Evolutionary conservation across 192 early-diverging fungal species (phyloP), one percentile per base, ranked within the genome.

Genomic region (Coemansia sp.): DNA sequence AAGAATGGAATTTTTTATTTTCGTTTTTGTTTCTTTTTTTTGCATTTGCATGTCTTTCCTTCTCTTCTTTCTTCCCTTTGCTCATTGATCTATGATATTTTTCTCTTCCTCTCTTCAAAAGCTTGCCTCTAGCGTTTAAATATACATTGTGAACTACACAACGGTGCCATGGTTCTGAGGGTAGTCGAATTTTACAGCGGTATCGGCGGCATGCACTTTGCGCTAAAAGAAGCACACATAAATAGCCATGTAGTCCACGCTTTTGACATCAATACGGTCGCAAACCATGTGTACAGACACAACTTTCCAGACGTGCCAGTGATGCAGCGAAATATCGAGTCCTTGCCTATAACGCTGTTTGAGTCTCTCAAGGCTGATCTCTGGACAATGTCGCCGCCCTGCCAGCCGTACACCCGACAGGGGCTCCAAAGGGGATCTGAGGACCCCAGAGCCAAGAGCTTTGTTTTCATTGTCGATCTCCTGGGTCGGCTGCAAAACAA

Each of bases 221-320:
- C 91, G 48, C 87, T 94, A 46, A 77, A 86, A 43, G 69, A 77
- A 26, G 89, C 94, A 7, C 74, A 78, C 10, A 84, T 87, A 54
- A 65, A 78, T 41, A 80, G 85, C 26, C 60, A 87, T 19, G 89
- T 99, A 47, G 71, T 92, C 1, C 90, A 88, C n/a, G 90, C 95
- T 3, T 99, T 97, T 74, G 97, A 99, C 80, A 93, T 99, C 62
- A 99, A 98, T 77, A 86, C 85, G 6, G 89, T 92, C 22, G 94
- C 95, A 32, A 98, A 99, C 83, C 77, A 83, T 1, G 88, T 90
- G 32, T 89, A 91, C 70, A 79, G 68, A 18, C 85, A 89, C 69
- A 92, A 90, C 76, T 90, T 90, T 64, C 75, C 69, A 5, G 69
- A 49, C 6, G 73, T 81, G 4, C 67, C 63, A 11, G 63, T 85